Base-by-base conservation (phyloP, 768 basidiomycete species). In the Kwoniella europaea region DNA sequence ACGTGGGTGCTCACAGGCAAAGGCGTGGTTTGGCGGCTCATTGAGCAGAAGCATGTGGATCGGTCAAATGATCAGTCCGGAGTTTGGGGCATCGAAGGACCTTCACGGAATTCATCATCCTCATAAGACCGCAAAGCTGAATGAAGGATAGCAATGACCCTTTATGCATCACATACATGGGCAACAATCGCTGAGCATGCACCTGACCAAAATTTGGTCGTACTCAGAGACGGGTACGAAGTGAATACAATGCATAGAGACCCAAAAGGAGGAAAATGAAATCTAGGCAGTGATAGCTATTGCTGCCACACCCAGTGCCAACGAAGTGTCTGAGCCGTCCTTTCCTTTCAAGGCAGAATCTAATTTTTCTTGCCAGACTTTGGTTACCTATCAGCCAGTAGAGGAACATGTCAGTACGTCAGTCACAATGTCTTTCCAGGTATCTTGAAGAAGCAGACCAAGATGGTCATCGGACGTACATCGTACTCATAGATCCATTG, bases 401-500 rank as follows among this genome's bases (percentile, higher is more conserved):
- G 13, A 57, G 22, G 20, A 57, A 18, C 13, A 57, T 57, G 20
- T 24, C 22, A 22, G 56, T 57, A 50, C 2, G 20, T 57, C 56
- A 15, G 13, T 57, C 20, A 35, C 35, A 6, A 35, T 35, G 35
- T 35, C 35, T 35, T 35, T 35, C 35, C 35, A 35, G 1, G 0
- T 35, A 7, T 35, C 6, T 35, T 57, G 20, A 24, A 18, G 46
- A 50, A 13, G 18, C 59, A 61, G 1, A 29, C 13, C 59, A 27
- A 12, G 18, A n/a, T 61, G 15, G 46, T 15, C 46, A 18, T 50
- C 15, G 18, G 46, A 50, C 46, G 12, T 18, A 65, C 63, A 41
- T 65, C 63, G 44, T 65, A 65, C 20, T 54, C 29, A 22, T 65
- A 65, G 41, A 65, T 65, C 63, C 63, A 65, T 52, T 56, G 50